Evolutionary conservation across 2,329 filamentous ascomycete species (phyloP).

Genomic region (Hortaea werneckii): DNA sequence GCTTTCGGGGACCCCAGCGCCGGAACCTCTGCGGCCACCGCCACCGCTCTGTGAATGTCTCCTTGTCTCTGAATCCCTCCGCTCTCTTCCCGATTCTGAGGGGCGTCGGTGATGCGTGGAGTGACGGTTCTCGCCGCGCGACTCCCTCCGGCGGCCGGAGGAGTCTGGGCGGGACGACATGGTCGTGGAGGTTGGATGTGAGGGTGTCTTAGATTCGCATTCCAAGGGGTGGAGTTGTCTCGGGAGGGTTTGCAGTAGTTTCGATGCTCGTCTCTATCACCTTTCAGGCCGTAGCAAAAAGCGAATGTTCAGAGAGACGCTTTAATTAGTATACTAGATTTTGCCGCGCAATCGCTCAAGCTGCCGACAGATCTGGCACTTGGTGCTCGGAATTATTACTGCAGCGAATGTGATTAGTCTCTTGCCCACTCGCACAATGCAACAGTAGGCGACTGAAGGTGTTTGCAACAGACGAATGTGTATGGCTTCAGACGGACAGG

Average conservation of each 20-base stretch:
- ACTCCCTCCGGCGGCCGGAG: conserved; percentile 37
- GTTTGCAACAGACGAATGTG: too few relatives aligned
- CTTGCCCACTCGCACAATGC: too few relatives aligned
- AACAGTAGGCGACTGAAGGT: too few relatives aligned
- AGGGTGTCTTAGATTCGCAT: background rate
- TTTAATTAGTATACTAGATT: too few relatives aligned
- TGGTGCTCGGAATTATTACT: too few relatives aligned
- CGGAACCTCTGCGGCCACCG: conserved; percentile 1
- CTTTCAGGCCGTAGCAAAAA: too few relatives aligned
- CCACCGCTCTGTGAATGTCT: conserved; percentile 3
- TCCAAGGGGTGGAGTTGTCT: conserved; percentile 1
- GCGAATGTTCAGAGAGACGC: too few relatives aligned
- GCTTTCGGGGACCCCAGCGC: background rate
- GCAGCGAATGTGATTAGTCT: too few relatives aligned
- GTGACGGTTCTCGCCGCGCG: background rate
- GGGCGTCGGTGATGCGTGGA: background rate
- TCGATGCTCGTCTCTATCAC: too few relatives aligned
- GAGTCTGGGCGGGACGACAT: conserved; percentile 46
- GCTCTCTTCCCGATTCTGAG: background rate
- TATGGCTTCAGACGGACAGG: too few relatives aligned
- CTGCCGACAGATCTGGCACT: too few relatives aligned
- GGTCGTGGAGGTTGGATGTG: background rate
- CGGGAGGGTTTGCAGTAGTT: background rate
- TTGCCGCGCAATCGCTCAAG: too few relatives aligned
- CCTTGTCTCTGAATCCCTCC: background rate